Percentiles rank a stretch among this genome's conserved stretches.
phyloP scores from a whole-genome alignment of 768 basidiomycete species.

The Trametes elegans region DNA sequence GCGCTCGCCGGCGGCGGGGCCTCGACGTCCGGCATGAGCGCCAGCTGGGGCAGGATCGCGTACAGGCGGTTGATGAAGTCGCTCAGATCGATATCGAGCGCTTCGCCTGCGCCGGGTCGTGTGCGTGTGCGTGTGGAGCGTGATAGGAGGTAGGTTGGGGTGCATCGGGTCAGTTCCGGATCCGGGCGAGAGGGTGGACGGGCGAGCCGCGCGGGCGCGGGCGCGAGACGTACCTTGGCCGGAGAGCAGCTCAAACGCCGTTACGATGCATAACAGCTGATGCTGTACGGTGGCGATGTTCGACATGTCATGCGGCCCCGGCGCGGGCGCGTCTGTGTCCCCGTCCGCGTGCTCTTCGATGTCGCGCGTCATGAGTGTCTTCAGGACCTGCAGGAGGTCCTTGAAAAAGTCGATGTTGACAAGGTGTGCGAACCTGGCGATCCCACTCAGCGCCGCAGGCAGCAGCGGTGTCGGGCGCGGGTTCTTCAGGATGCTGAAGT shows the following conservation, averaged over 20 bases:
- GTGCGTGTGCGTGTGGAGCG: neutral
- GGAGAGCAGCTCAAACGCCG: constrained; percentile 95
- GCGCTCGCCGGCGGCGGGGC: constrained; percentile 31
- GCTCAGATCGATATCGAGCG: constrained; percentile 91
- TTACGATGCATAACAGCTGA: constrained; percentile 83
- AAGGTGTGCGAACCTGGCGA: constrained; percentile 91
- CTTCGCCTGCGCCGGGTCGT: constrained; percentile 72
- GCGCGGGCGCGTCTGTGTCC: constrained; percentile 22
- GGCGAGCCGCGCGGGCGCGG: neutral
- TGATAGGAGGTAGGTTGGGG: constrained; percentile 10
- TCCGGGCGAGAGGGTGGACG: neutral
- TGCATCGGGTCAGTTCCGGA: constrained; percentile 14
- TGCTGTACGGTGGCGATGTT: constrained; percentile 47
- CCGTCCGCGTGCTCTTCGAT: constrained; percentile 39
- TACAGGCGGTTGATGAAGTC: constrained; percentile 89
- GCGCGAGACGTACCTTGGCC: constrained; percentile 74
- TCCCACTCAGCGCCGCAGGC: constrained; percentile 85
- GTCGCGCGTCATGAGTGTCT: constrained; percentile 61
- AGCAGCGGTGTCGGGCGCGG: constrained; percentile 76
- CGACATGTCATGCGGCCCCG: constrained; percentile 19
- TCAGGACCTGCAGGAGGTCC: constrained; percentile 86
- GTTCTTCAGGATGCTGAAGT: constrained; percentile 93
- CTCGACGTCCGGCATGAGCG: constrained; percentile 65
- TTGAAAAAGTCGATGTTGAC: constrained; percentile 99
- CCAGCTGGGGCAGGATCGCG: constrained; percentile 73